phyloP scores from a whole-genome alignment of 345 rosid genomes.

The Linum trigynum region DNA sequence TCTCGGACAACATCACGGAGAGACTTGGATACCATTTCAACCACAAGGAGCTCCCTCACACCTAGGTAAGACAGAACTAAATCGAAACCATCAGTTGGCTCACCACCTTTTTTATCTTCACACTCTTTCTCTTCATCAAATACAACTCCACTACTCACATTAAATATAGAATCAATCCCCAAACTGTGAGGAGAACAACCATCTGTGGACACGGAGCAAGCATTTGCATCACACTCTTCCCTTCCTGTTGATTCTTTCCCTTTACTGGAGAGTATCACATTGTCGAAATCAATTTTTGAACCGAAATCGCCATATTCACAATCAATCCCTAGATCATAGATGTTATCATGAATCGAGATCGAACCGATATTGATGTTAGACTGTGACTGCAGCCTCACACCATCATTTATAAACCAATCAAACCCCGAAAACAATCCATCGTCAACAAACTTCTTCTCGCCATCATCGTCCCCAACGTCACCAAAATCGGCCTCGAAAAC shows the following conservation, averaged over 20 bases:
- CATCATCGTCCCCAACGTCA: too few species aligned
- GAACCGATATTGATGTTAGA: too few species aligned
- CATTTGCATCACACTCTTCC: neutral
- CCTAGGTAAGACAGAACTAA: neutral
- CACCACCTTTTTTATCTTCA: neutral
- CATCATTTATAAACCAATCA: conserved; percentile 13
- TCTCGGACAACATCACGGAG: neutral
- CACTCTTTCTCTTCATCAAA: neutral
- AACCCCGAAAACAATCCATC: conserved; percentile 8
- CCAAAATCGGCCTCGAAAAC: neutral
- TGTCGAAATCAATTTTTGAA: neutral
- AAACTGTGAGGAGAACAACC: too few species aligned
- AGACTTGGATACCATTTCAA: conserved; percentile 1
- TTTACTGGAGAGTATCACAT: neutral
- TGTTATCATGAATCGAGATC: too few species aligned
- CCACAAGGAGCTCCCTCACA: conserved; percentile 4
- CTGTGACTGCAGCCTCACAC: conserved; percentile 1
- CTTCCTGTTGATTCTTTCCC: neutral
- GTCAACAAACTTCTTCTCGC: neutral
- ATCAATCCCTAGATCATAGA: too few species aligned
- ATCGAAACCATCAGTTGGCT: neutral
- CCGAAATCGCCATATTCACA: conserved; percentile 4
- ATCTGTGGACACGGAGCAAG: too few species aligned
- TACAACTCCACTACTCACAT: too few species aligned
- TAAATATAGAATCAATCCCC: too few species aligned